Base-by-base conservation (phyloP, 2,329 filamentous ascomycete species). In the Chrysoporthe austroafricana region DNA sequence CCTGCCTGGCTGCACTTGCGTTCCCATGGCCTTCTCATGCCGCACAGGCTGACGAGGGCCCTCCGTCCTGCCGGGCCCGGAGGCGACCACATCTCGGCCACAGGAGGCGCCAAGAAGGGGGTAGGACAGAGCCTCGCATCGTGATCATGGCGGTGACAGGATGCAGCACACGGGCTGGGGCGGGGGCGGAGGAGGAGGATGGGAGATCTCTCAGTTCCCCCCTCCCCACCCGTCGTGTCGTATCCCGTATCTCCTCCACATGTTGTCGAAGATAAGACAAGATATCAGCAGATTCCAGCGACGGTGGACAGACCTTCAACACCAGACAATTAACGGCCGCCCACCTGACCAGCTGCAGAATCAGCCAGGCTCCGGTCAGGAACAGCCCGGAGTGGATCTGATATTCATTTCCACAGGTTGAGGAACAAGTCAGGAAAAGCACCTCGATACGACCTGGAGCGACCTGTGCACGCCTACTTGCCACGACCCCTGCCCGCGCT, bases 261-360 rank as follows among this genome's bases (percentile, higher is more conserved):
- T 39, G 18, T 36, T n/a, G 14, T 11, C 13, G 5, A 39, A 57
- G 21, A 60, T 39, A 46, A 44, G 59, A 34, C 36, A 39, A 6
- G 7, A 21, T 39, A 61, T 61, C 26, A 61, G 59, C 59, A 61
- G 59, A 61, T 61, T 46, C 8, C 43, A 61, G 21, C 59, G 36
- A 46, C 59, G 21, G 34, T 57, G 32, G 34, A 57, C 34, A 57
- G 54, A 60, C 50, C 13, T 42, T 13, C 34, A 62, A 18, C 60
- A 62, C 60, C 60, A 39, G 32, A 34, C 44, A 26, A 52, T 48
- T 2, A 42, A 42, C 13, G 8, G 16, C 21, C 50, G 18, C 26
- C 36, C 57, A 14, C 62, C 36, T 63, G 62, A 54, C 62, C 48
- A 63, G 62, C 62, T 63, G 62, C 36, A 56, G 42, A 54, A 42